Evolutionary conservation across 140 eudicot species (phyloP), one percentile per base, ranked within the genome.

Genomic region (Anethum foeniculum): DNA sequence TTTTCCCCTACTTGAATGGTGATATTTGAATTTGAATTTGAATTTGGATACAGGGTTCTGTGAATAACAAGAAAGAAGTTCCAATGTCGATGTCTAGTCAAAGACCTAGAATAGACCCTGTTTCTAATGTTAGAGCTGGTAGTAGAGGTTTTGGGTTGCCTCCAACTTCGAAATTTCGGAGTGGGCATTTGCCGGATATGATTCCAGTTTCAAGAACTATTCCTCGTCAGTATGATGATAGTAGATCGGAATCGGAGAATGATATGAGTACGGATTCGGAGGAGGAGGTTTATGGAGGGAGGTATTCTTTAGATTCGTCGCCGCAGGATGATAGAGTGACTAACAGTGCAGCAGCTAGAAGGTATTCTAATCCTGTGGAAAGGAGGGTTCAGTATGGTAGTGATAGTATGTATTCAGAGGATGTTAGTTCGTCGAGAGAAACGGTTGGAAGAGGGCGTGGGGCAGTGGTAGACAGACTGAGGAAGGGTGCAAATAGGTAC

Each of bases 241-340:
- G 82, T 27, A 82, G 76, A 25, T 86, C 97, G 5, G 87, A 81
- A 46, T 88, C 94, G 12, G 97, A 90, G 32, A 81, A 83, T 68
- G 97, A 92, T 41, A 79, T 88, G 88, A 83, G 89, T 80, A 84
- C 91, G 0, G 97, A 90, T 76, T 90, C 94, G 12, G 97, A 92
- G 58, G 86, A 83, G 65, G 95, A 88, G 77, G 91, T 88, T 56
- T 92, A 88, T 30, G 95, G 95, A 44, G 95, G 97, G 68, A 82
- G 95, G 76, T 92, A 90, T 83, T 92, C 97, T 7, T 83, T 86
- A 10, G 97, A 92, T 80, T 92, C 97, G 28, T 90, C 97, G 64
- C 97, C 97, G 25, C 91, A 82, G 58, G 93, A 92, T 67, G 92
- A 85, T 73, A 84, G 89, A 77, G 85, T 79, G 75, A 86, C 88